Conservation (phyloP, 495 filamentous ascomycete species). For the Aspergillus egyptiacus region DNA sequence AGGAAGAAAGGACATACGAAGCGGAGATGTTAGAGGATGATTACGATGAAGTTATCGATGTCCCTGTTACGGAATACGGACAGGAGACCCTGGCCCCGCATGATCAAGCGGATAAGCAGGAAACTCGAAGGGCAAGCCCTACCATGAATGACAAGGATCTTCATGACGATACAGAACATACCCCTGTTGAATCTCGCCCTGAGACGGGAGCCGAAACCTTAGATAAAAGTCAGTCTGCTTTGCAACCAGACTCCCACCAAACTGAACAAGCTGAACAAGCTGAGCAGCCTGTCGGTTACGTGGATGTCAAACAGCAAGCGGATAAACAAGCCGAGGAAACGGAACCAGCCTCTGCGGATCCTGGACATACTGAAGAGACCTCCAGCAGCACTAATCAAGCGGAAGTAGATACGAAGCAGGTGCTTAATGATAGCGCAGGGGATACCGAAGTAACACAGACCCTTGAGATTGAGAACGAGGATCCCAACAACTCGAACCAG, state of each 20-base stretch:
- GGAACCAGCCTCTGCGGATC: constrained; percentile 2
- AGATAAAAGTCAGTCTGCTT: not conserved
- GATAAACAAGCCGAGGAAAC: constrained; percentile 2
- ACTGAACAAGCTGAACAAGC: too few relatives aligned
- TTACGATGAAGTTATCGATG: constrained; percentile 31
- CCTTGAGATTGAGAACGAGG: constrained; percentile 13
- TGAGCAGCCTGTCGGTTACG: constrained; percentile 18
- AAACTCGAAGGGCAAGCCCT: not conserved
- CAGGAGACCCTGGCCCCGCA: constrained; percentile 14
- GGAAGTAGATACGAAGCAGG: constrained; percentile 6
- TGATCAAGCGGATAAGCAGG: constrained; percentile 14
- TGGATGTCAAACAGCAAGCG: constrained; percentile 11
- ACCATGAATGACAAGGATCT: constrained; percentile 6
- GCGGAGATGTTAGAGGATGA: constrained; percentile 44
- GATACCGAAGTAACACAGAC: not conserved
- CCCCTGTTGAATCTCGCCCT: not conserved
- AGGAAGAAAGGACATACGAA: constrained; percentile 30
- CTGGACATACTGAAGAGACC: constrained; percentile 9
- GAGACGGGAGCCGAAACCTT: constrained; percentile 6
- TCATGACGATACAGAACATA: constrained; percentile 13
- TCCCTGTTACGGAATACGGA: constrained; percentile 26
- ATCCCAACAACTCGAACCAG: not conserved
- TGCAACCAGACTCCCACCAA: constrained; percentile 2
- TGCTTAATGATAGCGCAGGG: constrained; percentile 1
- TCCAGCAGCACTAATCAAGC: constrained; percentile 23